Evolutionary conservation across 768 basidiomycete genomes (phyloP), one percentile per base, ranked within the genome.

Genomic region (Leccinum arenicola): DNA sequence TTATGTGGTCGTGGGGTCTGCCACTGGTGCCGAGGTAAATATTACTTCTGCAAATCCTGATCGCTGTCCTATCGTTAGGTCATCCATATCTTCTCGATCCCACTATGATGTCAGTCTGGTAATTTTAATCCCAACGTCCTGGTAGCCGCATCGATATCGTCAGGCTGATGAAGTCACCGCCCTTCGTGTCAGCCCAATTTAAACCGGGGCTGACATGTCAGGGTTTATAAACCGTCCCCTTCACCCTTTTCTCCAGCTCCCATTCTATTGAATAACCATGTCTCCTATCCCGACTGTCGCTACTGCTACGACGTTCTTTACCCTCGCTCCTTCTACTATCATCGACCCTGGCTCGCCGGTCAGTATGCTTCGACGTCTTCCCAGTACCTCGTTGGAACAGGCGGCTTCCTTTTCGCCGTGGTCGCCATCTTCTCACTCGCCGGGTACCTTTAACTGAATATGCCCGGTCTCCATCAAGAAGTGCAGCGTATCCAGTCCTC

Each of bases 241-340:
- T 27, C 21, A 29, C 29, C 15, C 50, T 38, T 23, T 31, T 2
- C 29, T n/a, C 17, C 48, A 59, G 51, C 54, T 47, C 56, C 8
- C 50, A 33, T 50, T 7, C 50, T 11, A 25, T 58, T 23, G 55
- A 60, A 47, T 31, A 0, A 56, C 58, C 55, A 66, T 68, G 64
- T 64, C 64, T 49, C 61, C 67, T 1, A 54, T 68, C 4, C 58
- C 62, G 0, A 52, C 61, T 62, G 48, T 59, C 58, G 40, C 38
- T 60, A 54, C 60, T 58, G 51, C 52, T 19, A 48, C 53, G 15
- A 17, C 47, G 19, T 19, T 54, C 23, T 56, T 60, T 11, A 1
- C 54, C 2, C 3, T 38, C 27, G 25, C 49, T 50, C 50, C 61
- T 54, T 63, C 59, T 10, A 29, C 27, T 19, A 19, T 21, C 31